A percentile compares a stretch with the other conserved stretches of the same genome.
Evolutionary conservation across 352 stramenopile genomes (phyloP).

Genomic region (Globisporangium carolinianum): DNA sequence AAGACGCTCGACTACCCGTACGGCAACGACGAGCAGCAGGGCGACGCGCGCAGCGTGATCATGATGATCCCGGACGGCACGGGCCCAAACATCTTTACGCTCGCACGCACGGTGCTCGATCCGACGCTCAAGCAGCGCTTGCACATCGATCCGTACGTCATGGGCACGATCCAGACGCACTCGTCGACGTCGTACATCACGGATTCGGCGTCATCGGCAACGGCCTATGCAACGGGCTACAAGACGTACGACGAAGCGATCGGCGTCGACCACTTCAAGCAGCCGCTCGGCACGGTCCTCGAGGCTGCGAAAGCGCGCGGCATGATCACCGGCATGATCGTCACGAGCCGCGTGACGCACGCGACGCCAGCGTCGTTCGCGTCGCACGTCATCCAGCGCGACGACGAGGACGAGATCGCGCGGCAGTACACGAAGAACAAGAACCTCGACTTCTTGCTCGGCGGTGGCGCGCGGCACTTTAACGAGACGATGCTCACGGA

Average conservation of each 20-base stretch:
- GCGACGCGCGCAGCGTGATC: conserved; percentile 41
- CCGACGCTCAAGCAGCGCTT: conserved; percentile 42
- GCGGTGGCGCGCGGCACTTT: conserved; percentile 45
- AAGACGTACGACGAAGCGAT: conserved; percentile 64
- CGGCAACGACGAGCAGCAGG: conserved; percentile 38
- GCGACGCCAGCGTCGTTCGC: conserved; percentile 51
- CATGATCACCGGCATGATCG: conserved; percentile 65
- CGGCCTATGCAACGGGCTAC: conserved; percentile 51
- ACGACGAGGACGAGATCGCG: conserved; percentile 50
- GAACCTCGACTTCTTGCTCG: conserved; percentile 59
- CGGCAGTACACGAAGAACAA: conserved; percentile 59
- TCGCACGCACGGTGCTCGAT: conserved; percentile 51
- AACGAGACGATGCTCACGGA: conserved; percentile 39
- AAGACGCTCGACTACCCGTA: conserved; percentile 62
- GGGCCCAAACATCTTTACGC: conserved; percentile 52
- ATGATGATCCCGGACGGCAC: conserved; percentile 75
- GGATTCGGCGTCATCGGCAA: conserved; percentile 47
- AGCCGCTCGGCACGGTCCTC: conserved; percentile 53
- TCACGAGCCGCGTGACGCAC: conserved; percentile 59
- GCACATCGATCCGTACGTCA: conserved; percentile 50
- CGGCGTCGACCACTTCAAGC: conserved; percentile 43
- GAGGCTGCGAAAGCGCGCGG: conserved; percentile 52
- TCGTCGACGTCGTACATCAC: conserved; percentile 66
- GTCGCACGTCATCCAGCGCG: conserved; percentile 41
- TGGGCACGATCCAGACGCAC: conserved; percentile 51